These are phyloP conservation scores for Salix brachista DNA, from an alignment of 345 rosid genomes.

Conservation along the genomic window DNA sequence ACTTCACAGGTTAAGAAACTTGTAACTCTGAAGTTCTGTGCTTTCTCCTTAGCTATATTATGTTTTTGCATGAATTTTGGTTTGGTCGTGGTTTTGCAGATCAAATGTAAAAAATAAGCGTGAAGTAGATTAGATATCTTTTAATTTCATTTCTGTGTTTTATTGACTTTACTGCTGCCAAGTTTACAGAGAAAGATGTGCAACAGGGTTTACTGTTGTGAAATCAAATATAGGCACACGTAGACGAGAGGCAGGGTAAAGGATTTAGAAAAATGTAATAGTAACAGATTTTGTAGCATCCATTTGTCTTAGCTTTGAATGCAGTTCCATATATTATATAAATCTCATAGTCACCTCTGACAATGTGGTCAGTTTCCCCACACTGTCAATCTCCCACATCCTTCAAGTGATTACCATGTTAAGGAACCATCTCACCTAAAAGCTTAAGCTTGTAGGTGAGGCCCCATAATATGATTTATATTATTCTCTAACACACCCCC, in stretches of 20 bases:
- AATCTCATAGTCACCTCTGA: neutral
- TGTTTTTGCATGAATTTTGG: neutral
- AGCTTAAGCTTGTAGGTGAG: too few relatives aligned
- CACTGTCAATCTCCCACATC: neutral
- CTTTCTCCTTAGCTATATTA: neutral
- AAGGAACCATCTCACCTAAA: too few relatives aligned
- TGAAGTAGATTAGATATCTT: neutral
- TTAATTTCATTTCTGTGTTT: neutral
- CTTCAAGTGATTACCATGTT: neutral
- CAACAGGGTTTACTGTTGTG: neutral
- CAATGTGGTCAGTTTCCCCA: neutral
- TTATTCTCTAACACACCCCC: too few relatives aligned
- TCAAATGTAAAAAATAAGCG: neutral
- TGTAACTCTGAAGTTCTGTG: neutral
- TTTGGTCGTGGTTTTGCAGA: neutral
- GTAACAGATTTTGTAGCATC: neutral
- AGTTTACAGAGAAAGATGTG: neutral
- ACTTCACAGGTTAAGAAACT: conserved; percentile 68
- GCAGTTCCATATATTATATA: neutral
- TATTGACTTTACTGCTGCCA: neutral
- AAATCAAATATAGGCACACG: neutral
- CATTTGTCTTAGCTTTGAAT: neutral
- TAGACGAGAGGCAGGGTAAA: neutral
- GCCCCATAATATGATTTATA: too few relatives aligned
- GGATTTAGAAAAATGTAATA: neutral